Evolutionary conservation across 225 moss, liverwort and hornwort genomes (phyloP).

Genomic region (Bryoerythrophyllum caledonicum): DNA sequence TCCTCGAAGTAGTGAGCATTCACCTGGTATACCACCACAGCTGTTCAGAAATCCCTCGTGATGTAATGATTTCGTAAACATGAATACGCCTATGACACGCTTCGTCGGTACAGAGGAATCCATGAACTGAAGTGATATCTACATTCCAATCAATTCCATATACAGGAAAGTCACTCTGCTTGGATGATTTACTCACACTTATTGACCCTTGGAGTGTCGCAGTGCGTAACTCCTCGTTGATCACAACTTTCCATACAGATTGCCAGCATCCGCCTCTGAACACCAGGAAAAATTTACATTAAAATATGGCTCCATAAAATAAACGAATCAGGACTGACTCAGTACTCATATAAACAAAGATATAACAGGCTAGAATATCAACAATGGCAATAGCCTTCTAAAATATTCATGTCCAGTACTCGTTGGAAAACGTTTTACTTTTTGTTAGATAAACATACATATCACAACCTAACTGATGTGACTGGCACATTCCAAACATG

Average conservation of each 20-base stretch:
- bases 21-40: conserved; percentile 47
- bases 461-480: background rate
- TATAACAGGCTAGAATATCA: background rate
- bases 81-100: background rate
- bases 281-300: background rate
- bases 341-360: background rate
- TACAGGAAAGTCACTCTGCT: background rate
- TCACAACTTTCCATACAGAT: conserved; percentile 71
- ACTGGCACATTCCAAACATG: conserved; percentile 5
- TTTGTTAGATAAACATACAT: background rate
- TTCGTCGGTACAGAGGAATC: background rate
- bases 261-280: conserved; percentile 88
- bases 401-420: conserved; percentile 7
- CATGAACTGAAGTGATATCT: background rate
- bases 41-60: conserved; percentile 16
- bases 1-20: conserved; percentile 99
- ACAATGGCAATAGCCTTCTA: background rate
- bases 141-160: background rate
- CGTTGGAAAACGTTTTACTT: background rate
- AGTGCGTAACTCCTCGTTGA: conserved; percentile 43
- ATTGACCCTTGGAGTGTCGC: conserved; percentile 59
- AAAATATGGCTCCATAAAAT: background rate
- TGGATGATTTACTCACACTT: conserved; percentile 43
- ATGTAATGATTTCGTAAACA: background rate
- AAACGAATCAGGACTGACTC: background rate